phyloP scores from a whole-genome alignment of 192 early-diverging fungal genomes.

The Rhizoclosmatium sp. region DNA sequence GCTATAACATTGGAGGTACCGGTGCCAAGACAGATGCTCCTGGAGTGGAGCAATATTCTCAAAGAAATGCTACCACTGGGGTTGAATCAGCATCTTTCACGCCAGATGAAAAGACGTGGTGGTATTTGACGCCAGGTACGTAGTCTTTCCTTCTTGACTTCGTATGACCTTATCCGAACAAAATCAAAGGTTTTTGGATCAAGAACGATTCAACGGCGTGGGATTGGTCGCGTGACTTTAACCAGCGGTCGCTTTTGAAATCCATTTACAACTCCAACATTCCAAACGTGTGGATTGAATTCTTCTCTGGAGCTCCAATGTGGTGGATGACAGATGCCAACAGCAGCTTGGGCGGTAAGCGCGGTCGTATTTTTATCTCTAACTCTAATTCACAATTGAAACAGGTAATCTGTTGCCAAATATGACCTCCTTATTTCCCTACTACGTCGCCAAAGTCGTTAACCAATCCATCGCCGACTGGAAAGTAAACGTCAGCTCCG shows the following conservation, averaged over 20 bases:
- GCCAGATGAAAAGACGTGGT: conserved; percentile 19
- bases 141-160: too few relatives aligned
- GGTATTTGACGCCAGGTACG: neutral
- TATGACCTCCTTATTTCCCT: neutral
- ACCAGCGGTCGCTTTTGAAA: conserved; percentile 32
- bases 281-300: conserved; percentile 18
- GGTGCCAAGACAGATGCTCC: conserved; percentile 8
- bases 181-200: conserved; percentile 6
- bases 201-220: neutral
- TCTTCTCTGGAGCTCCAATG: conserved; percentile 42
- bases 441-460: conserved; percentile 22
- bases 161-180: too few relatives aligned
- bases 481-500: conserved; percentile 14
- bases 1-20: conserved; percentile 40
- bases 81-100: neutral
- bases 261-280: conserved; percentile 6
- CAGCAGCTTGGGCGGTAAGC: conserved; percentile 14
- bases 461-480: conserved; percentile 17
- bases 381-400: neutral
- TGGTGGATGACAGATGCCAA: conserved; percentile 45
- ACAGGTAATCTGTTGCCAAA: too few relatives aligned
- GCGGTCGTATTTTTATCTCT: neutral
- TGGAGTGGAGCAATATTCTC: conserved; percentile 5
- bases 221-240: conserved; percentile 38
- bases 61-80: neutral